A percentile compares a stretch with the other conserved stretches of the same genome.
phyloP scores from a whole-genome alignment of 2,329 filamentous ascomycete species.

The Diplodia scrobiculata region DNA sequence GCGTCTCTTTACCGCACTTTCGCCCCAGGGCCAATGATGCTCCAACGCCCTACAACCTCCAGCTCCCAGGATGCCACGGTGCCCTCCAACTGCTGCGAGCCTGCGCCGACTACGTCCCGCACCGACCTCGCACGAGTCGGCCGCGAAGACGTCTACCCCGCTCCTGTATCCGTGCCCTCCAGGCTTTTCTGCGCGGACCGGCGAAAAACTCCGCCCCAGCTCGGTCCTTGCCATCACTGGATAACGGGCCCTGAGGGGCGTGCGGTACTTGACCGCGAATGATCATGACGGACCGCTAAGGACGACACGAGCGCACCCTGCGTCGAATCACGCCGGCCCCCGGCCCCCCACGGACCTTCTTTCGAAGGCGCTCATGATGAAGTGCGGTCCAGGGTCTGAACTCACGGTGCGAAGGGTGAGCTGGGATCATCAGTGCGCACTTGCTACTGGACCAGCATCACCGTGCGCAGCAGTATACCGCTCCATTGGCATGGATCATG shows the following conservation, averaged over 20 bases:
- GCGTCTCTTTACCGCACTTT: constrained; percentile 8
- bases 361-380: constrained; percentile 8
- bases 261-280: not conserved
- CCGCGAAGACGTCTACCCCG: constrained; percentile 8
- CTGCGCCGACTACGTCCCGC: constrained; percentile 11
- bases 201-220: not conserved
- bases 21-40: constrained; percentile 10
- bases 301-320: constrained; percentile 4
- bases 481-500: constrained; percentile 12
- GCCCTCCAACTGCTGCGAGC: not conserved
- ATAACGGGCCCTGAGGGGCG: constrained; percentile 1
- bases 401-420: constrained; percentile 7
- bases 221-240: constrained; percentile 4
- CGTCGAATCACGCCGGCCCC: constrained; percentile 19
- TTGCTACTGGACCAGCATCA: not conserved
- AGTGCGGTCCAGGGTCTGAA: constrained; percentile 8
- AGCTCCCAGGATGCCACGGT: not conserved
- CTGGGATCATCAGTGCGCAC: constrained; percentile 4
- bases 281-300: not conserved
- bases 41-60: not conserved
- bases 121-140: constrained; percentile 11
- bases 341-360: constrained; percentile 3
- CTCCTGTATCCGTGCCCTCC: constrained; percentile 6
- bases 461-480: not conserved
- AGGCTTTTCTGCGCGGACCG: constrained; percentile 1